These are phyloP conservation scores for Volvox carteri DNA, from an alignment of 163 green algal species.

Conservation along the genomic window DNA sequence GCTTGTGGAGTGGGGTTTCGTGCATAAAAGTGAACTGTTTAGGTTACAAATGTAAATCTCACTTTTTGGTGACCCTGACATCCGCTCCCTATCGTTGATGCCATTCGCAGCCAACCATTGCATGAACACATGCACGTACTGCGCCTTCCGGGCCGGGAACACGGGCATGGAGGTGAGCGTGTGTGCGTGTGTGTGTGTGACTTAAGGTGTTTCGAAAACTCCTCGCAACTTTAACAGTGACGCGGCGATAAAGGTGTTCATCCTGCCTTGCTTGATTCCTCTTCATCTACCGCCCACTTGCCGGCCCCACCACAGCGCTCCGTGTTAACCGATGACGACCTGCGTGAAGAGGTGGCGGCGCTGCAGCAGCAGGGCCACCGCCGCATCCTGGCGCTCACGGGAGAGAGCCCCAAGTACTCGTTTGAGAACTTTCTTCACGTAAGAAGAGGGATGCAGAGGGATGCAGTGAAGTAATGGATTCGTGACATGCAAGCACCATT, in stretches of 20 bases:
- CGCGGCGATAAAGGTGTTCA: no score
- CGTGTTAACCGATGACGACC: conserved; percentile 63
- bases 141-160: conserved; percentile 76
- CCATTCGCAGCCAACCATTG: conserved; percentile 75
- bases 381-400: conserved; percentile 80
- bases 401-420: conserved; percentile 81
- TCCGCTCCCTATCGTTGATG: neutral
- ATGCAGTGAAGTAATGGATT: neutral
- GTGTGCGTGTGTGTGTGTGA: no score
- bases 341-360: conserved; percentile 69
- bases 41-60: no score
- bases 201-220: no score
- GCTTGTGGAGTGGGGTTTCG: no score
- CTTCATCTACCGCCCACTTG: neutral
- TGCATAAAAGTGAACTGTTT: no score
- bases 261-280: no score
- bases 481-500: no score
- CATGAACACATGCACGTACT: conserved; percentile 84
- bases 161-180: conserved; percentile 64
- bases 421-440: conserved; percentile 81
- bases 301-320: conserved; percentile 53
- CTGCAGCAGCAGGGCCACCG: conserved; percentile 79
- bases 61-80: no score
- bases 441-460: conserved; percentile 23
- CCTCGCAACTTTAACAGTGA: no score